These are phyloP conservation scores for Hymenoscyphus linearis DNA, from an alignment of 2,329 filamentous ascomycete species.

Conservation along the genomic window DNA sequence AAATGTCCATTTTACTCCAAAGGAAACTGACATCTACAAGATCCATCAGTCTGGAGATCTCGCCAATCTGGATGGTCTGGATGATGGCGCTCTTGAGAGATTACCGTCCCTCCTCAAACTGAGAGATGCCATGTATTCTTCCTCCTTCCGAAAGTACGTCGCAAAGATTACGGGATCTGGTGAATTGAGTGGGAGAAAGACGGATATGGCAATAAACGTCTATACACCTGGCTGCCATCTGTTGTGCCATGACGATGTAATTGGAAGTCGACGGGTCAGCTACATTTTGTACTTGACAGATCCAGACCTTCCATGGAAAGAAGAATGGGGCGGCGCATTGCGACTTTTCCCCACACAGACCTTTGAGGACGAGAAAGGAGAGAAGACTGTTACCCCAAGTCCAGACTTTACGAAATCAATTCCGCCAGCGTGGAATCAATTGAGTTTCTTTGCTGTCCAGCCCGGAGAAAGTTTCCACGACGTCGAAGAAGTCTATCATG, in stretches of 20 bases:
- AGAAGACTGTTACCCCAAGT: constrained; percentile 71
- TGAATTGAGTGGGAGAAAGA: constrained; percentile 84
- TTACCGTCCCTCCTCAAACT: constrained; percentile 85
- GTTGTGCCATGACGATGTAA: constrained; percentile 96
- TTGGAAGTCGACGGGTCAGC: constrained; percentile 91
- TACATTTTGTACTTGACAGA: constrained; percentile 96
- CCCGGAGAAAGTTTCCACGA: constrained; percentile 99
- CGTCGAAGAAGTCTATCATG: constrained; percentile 92
- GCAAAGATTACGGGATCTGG: constrained; percentile 81
- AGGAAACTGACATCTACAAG: constrained; percentile 99
- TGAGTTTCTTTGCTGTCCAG: constrained; percentile 97
- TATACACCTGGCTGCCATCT: constrained; percentile 96
- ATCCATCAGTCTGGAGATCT: constrained; percentile 98
- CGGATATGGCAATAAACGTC: constrained; percentile 98
- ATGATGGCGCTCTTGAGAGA: constrained; percentile 77
- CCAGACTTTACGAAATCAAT: constrained; percentile 78
- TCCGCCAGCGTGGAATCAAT: constrained; percentile 92
- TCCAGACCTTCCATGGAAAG: constrained; percentile 83
- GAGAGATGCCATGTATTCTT: constrained; percentile 92
- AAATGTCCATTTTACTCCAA: constrained; percentile 92
- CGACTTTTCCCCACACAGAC: constrained; percentile 73
- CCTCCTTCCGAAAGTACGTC: constrained; percentile 82
- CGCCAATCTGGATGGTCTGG: constrained; percentile 91
- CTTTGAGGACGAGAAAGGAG: constrained; percentile 61
- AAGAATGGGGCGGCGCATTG: constrained; percentile 88